phyloP scores from a whole-genome alignment of 1,139 yeast genomes.

The Yamadazyma triangularis region DNA sequence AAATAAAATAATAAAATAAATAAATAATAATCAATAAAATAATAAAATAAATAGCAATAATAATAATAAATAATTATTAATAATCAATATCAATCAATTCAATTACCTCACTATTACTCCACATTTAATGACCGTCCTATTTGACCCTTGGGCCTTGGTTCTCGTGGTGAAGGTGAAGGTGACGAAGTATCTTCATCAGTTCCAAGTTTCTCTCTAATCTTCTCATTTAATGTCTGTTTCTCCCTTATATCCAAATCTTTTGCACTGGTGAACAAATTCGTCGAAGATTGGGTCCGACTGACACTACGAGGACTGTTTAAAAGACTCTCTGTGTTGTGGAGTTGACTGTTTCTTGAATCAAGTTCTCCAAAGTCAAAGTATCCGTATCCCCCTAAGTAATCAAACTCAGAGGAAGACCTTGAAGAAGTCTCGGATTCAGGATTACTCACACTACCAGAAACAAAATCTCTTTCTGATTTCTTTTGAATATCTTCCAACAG shows the following conservation, averaged over 20 bases:
- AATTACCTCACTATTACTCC: too few species aligned
- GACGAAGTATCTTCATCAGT: neutral
- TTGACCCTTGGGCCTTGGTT: slow-evolving; percentile 7
- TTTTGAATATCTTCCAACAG: slow-evolving; percentile 10
- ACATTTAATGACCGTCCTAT: slow-evolving; percentile 24
- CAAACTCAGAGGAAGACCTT: slow-evolving; percentile 19
- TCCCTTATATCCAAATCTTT: slow-evolving; percentile 19
- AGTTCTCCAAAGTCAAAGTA: slow-evolving; percentile 68
- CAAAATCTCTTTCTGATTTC: neutral
- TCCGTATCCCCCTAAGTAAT: slow-evolving; percentile 65
- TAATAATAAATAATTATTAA: too few species aligned
- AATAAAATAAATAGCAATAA: too few species aligned
- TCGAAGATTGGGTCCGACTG: slow-evolving; percentile 27
- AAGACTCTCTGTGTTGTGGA: slow-evolving; percentile 11
- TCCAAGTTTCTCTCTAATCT: slow-evolving; percentile 32
- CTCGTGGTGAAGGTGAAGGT: neutral
- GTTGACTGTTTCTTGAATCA: slow-evolving; percentile 18
- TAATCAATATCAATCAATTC: too few species aligned
- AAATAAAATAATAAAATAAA: too few species aligned
- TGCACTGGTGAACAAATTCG: slow-evolving; percentile 17
- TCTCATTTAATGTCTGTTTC: slow-evolving; percentile 26
- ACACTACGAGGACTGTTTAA: slow-evolving; percentile 21
- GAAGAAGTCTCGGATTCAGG: neutral
- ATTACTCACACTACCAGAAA: neutral
- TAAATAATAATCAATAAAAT: too few species aligned